phyloP scores from a whole-genome alignment of 148 eudicot genomes.

The Mesembryanthemum crystallinum region DNA sequence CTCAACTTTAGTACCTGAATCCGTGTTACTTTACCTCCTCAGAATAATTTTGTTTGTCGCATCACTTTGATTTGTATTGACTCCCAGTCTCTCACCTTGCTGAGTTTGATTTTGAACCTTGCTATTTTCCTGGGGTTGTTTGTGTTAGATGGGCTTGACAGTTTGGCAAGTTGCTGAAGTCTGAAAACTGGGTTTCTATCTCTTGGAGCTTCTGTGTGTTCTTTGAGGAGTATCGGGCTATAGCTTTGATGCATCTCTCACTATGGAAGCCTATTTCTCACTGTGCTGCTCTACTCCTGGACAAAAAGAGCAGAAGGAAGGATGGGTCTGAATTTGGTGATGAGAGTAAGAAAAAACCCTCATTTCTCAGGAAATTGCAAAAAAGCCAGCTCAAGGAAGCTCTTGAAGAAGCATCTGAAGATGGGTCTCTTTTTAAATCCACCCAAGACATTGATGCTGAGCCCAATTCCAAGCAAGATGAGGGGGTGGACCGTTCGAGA shows the following conservation, averaged over 20 bases:
- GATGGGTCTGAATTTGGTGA: slow-evolving; percentile 52
- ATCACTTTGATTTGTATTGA: too few species aligned
- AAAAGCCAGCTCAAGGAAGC: slow-evolving; percentile 86
- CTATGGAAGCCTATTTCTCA: slow-evolving; percentile 93
- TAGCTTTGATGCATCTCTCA: slow-evolving; percentile 82
- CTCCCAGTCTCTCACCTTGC: slow-evolving; percentile 19
- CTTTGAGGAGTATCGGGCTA: not conserved
- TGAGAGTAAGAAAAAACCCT: slow-evolving; percentile 50
- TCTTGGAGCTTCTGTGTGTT: not conserved
- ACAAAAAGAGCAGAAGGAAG: slow-evolving; percentile 69
- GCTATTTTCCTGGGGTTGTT: slow-evolving; percentile 15
- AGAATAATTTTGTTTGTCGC: too few species aligned
- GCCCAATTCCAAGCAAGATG: slow-evolving; percentile 44
- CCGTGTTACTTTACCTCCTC: too few species aligned
- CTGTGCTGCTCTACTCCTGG: slow-evolving; percentile 69
- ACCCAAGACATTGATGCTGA: slow-evolving; percentile 57
- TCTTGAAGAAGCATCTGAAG: slow-evolving; percentile 95
- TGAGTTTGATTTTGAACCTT: slow-evolving; percentile 38
- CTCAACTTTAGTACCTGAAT: too few species aligned
- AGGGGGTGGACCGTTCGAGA: slow-evolving; percentile 69
- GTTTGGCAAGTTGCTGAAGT: too few species aligned
- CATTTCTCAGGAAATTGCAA: slow-evolving; percentile 57
- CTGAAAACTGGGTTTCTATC: not conserved
- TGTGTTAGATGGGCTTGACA: slow-evolving; percentile 11
- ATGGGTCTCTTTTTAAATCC: slow-evolving; percentile 79